These are phyloP conservation scores for Kluyveromyces starmeri DNA, from an alignment of 805 yeast genomes.

Conservation along the genomic window DNA sequence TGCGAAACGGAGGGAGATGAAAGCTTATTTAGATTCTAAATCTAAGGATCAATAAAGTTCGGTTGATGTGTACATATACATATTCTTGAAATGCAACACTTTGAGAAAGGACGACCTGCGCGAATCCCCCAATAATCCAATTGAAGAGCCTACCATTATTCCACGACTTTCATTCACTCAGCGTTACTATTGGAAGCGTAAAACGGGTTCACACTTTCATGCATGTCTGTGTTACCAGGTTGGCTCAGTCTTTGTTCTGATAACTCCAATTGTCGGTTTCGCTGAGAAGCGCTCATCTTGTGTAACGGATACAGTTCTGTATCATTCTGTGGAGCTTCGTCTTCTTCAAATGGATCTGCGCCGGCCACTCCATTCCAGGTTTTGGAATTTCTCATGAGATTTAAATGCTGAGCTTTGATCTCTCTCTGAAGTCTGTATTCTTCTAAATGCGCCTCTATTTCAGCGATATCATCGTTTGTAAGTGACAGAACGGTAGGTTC, in stretches of 20 bases:
- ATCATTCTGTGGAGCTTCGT: constrained; percentile 2
- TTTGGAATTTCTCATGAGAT: constrained; percentile 14
- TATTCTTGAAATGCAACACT: no score
- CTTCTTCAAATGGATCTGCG: constrained; percentile 1
- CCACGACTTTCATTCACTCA: no score
- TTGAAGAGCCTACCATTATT: no score
- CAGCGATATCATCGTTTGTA: constrained; percentile 55
- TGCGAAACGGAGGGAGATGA: constrained; percentile 16
- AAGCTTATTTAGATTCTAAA: constrained; percentile 18
- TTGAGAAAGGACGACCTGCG: no score
- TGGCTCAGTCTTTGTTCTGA: not conserved
- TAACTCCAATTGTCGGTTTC: not conserved
- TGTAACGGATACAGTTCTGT: not conserved
- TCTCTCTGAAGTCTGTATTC: constrained; percentile 19
- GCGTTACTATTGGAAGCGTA: not conserved
- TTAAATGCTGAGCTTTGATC: constrained; percentile 18
- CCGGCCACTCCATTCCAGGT: not conserved
- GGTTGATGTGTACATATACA: no score
- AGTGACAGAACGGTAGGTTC: constrained; percentile 61
- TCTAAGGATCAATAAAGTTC: no score
- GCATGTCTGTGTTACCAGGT: not conserved
- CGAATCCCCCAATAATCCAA: no score
- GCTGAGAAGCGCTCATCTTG: not conserved
- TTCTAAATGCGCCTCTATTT: constrained; percentile 21
- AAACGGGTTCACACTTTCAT: constrained; percentile 1